Base-by-base conservation (phyloP, 192 early-diverging fungal genomes). In the Cetraspora pellucida region DNA sequence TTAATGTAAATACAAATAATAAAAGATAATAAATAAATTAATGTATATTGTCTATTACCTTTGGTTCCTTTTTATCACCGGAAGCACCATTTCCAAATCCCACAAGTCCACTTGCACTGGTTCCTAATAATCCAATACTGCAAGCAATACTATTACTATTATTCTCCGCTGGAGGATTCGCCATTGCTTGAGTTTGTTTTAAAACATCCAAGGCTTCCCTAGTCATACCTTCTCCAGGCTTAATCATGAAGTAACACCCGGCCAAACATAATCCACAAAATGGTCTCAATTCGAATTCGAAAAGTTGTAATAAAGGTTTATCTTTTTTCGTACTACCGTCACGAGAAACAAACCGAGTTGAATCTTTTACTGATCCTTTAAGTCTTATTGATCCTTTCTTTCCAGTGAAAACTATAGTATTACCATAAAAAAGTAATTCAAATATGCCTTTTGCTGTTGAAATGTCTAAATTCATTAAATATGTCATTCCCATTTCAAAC, bases 191-290 rank as follows among this genome's bases (percentile, higher is more conserved):
- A 23, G 57, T 28, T 75, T 71, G 49, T 70, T 69, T 43, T 77
- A 80, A 68, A 75, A 84, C 25, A 73, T 80, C 25, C 74, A 80
- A 47, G 68, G 71, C 21, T 78, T 78, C 31, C 75, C 78, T 74
- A 59, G 77, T 65, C 69, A 77, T 61, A 72, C 73, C 0, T 77
- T 80, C 54, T 78, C 80, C 30, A 79, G 80, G 25, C 77, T 79
- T 25, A 81, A 58, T 1, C 70, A 81, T 79, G 3, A 77, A 58
- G 37, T 84, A 81, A 45, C 82, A 77, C 5, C 79, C 82, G 31
- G 81, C 79, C 46, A 84, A 68, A 66, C 82, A 84, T 28, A 84
- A 47, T 46, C 82, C 82, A 73, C 82, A 84, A 61, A 84, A 84
- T 27, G 82, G 82, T 10, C 80, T 80, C 66, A 84, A 68, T 43